Conservation (phyloP, 352 stramenopile species). For the Sclerospora graminicola region DNA sequence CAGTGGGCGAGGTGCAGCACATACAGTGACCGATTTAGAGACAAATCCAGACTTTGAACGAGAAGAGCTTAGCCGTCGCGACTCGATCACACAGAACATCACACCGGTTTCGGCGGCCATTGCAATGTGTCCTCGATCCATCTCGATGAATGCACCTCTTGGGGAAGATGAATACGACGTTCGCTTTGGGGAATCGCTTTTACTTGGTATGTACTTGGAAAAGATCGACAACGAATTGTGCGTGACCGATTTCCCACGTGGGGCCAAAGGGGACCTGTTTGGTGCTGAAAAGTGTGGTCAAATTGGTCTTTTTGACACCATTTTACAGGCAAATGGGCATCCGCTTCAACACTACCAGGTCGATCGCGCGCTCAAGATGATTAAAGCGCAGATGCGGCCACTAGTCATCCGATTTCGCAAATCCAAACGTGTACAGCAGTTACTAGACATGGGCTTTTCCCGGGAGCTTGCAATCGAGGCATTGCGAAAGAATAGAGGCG, state of each 20-base stretch:
- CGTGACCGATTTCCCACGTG: slow-evolving; percentile 66
- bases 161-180: slow-evolving; percentile 69
- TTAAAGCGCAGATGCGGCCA: slow-evolving; percentile 67
- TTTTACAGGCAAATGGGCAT: slow-evolving; percentile 74
- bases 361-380: slow-evolving; percentile 76
- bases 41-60: slow-evolving; percentile 43
- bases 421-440: slow-evolving; percentile 46
- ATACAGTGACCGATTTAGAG: slow-evolving; percentile 34
- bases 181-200: slow-evolving; percentile 51
- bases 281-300: slow-evolving; percentile 67
- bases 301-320: slow-evolving; percentile 58
- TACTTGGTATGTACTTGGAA: slow-evolving; percentile 75
- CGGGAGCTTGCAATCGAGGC: slow-evolving; percentile 35
- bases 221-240: slow-evolving; percentile 67
- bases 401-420: slow-evolving; percentile 69
- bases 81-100: slow-evolving; percentile 63
- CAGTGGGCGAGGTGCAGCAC: slow-evolving; percentile 4
- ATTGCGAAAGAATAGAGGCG: slow-evolving; percentile 37
- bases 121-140: slow-evolving; percentile 67
- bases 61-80: slow-evolving; percentile 33
- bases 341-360: slow-evolving; percentile 76
- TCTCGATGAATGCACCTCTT: slow-evolving; percentile 50
- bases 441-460: slow-evolving; percentile 73
- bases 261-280: slow-evolving; percentile 51
- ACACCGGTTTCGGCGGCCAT: slow-evolving; percentile 64